A percentile compares a stretch with the other conserved stretches of the same genome.
Conservation (phyloP, 2,329 filamentous ascomycete species). For the Curvularia spicifera region DNA sequence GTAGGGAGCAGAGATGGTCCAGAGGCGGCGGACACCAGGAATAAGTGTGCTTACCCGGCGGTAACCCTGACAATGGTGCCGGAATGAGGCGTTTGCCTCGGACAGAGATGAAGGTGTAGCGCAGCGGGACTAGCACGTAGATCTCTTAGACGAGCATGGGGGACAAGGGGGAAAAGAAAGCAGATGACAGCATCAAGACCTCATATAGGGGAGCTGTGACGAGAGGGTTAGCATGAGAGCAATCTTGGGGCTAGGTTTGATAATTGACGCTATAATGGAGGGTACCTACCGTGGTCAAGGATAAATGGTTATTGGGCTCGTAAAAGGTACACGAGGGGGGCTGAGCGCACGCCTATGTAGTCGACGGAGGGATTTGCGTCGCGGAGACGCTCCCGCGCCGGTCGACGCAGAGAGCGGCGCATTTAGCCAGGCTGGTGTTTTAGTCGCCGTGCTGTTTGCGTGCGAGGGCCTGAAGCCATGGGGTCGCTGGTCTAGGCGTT, state of each 20-base stretch:
- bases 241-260: not conserved
- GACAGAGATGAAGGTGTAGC: conserved; percentile 12
- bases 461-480: not conserved
- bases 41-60: conserved; percentile 4
- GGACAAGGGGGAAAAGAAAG: not conserved
- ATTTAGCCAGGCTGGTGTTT: not conserved
- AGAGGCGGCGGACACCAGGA: not conserved
- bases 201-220: conserved; percentile 5
- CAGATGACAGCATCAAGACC: conserved; percentile 8
- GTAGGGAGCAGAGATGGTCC: not conserved
- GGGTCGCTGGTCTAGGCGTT: conserved; percentile 6
- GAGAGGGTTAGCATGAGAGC: not conserved
- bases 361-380: not conserved
- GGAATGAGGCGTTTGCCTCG: conserved; percentile 1
- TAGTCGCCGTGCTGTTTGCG: conserved; percentile 3
- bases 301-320: conserved; percentile 1
- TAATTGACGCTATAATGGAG: not conserved
- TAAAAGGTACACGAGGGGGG: conserved; percentile 6
- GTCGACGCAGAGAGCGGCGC: not conserved
- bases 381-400: not conserved
- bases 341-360: conserved; percentile 9
- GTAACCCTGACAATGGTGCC: conserved; percentile 2
- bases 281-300: conserved; percentile 4
- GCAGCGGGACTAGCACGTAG: not conserved
- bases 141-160: conserved; percentile 8